phyloP scores from a whole-genome alignment of 2,329 filamentous ascomycete species.

The Stagonosporopsis cucurbitacearum region DNA sequence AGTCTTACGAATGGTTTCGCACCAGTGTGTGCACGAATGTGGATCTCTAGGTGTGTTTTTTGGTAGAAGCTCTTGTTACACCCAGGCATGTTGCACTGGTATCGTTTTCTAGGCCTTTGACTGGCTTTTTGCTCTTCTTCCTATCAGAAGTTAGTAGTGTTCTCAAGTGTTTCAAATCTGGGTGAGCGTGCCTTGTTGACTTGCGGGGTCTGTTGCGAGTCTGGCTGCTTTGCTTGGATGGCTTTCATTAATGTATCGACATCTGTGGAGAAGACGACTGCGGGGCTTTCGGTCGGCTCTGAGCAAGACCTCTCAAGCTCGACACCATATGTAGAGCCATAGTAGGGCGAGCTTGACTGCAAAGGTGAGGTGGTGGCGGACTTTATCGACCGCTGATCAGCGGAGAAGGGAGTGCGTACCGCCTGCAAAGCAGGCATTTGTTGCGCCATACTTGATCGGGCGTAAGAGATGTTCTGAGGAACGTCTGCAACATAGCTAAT shows the following conservation, averaged over 20 bases:
- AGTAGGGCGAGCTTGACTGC: slow-evolving; percentile 50
- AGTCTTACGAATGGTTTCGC: slow-evolving; percentile 82
- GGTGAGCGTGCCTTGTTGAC: slow-evolving; percentile 39
- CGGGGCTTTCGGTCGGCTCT: slow-evolving; percentile 49
- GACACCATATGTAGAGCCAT: slow-evolving; percentile 39
- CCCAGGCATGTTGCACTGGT: slow-evolving; percentile 73
- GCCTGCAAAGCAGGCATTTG: slow-evolving; percentile 38
- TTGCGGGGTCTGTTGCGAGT: slow-evolving; percentile 40
- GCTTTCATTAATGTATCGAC: slow-evolving; percentile 89
- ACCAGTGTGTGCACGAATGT: slow-evolving; percentile 86
- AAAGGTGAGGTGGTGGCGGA: slow-evolving; percentile 52
- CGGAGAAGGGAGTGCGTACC: slow-evolving; percentile 33
- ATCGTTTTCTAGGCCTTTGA: slow-evolving; percentile 65
- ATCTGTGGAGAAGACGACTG: slow-evolving; percentile 76
- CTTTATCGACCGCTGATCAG: slow-evolving; percentile 49
- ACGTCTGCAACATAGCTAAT: slow-evolving; percentile 36
- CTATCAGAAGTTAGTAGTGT: slow-evolving; percentile 12
- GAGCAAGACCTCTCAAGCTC: slow-evolving; percentile 56
- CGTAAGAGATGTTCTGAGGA: slow-evolving; percentile 37
- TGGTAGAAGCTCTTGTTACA: slow-evolving; percentile 87
- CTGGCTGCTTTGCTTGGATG: slow-evolving; percentile 72
- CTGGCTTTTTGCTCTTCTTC: slow-evolving; percentile 35
- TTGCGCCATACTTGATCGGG: slow-evolving; percentile 30
- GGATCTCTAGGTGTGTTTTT: slow-evolving; percentile 91
- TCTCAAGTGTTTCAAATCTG: not conserved